Evolutionary conservation across 1,284 basidiomycete species (phyloP).

Genomic region (Cystobasidiaceae sp.): DNA sequence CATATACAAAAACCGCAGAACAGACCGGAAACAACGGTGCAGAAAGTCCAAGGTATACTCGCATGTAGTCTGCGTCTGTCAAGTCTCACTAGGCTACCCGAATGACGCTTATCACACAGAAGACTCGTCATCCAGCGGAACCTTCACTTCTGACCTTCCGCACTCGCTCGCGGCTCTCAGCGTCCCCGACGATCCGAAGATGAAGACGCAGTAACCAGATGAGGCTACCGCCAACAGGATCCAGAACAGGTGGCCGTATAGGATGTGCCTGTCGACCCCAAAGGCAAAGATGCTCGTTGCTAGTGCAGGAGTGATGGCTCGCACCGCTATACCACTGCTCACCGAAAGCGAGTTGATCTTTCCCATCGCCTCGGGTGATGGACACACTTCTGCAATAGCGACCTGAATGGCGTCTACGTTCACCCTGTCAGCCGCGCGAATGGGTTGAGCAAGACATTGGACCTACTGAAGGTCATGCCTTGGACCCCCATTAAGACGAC

Average conservation of each 20-base stretch:
- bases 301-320: neutral
- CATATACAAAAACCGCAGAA: too few species aligned
- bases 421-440: too few species aligned
- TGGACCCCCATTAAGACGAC: neutral
- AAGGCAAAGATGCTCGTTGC: neutral
- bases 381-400: neutral
- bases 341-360: neutral
- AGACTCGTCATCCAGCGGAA: too few species aligned
- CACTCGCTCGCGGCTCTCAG: neutral
- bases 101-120: too few species aligned
- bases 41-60: too few species aligned
- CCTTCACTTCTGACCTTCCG: neutral
- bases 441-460: neutral
- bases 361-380: neutral
- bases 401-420: neutral
- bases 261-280: constrained; percentile 8
- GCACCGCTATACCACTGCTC: neutral
- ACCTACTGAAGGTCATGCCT: neutral
- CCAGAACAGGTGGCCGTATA: constrained; percentile 5
- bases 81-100: too few species aligned
- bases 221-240: neutral
- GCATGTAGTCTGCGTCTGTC: too few species aligned
- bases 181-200: neutral
- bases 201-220: neutral
- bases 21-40: too few species aligned